Evolutionary conservation across 352 stramenopile species (phyloP), one percentile per base, ranked within the genome.

Genomic region (Elongisporangium senticosum): DNA sequence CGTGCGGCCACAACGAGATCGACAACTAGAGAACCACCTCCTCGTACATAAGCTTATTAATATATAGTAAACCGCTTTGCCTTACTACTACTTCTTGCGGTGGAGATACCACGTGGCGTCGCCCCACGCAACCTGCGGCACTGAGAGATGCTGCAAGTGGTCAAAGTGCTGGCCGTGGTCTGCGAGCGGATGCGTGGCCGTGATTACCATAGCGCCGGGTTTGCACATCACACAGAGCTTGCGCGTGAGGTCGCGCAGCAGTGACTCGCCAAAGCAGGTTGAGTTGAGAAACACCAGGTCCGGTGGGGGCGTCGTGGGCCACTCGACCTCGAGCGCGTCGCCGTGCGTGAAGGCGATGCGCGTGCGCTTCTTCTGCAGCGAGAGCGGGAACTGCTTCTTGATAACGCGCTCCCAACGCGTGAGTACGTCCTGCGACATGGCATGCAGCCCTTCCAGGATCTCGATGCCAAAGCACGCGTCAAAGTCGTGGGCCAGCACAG

Each of bases 241-340:
- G n/a, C 66, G 61, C 3, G 72, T 70, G 7, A 90, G 43, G 3
- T 77, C 67, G 33, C 64, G 64, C 69, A 96, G 84, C 6, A 97
- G 62, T 0, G 49, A 53, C 15, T 83, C 65, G 20, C 80, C 74
- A 57, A 97, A 97, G 57, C 90, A 97, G 21, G 90, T 97, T 49
- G 85, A 95, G 64, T 97, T 97, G 49, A 92, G 71, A 61, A 97
- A 97, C 1, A 95, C 64, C 2, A 97, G 40, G 48, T 90, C 83
- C 0, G 74, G 75, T 0, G 54, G 22, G 8, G 77, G 68, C 22
- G 61, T 75, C 21, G 48, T 19, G 0, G 82, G 74, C 79, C 86
- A 96, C 57, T 97, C 89, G 15, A 82, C 53, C 1, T 64, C 69
- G 20, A 89, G 64, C 0, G 78, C 79, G 58, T 97, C 89, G 22